A percentile compares a stretch with the other conserved stretches of the same genome.
Conservation (phyloP, 768 basidiomycete species). For the Lentinula guzmanii region DNA sequence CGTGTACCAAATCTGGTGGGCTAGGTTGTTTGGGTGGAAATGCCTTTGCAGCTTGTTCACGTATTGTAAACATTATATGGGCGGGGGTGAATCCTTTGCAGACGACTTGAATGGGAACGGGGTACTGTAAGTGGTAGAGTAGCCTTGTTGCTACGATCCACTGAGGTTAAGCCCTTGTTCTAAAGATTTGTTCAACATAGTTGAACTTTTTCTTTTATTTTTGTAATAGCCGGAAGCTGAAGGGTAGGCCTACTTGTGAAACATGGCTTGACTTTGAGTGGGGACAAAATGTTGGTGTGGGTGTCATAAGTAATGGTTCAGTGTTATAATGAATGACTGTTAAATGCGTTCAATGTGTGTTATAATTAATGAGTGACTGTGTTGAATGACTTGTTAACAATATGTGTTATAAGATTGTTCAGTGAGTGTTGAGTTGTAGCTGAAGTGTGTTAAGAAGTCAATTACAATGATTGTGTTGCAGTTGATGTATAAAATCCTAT, state of each 20-base stretch:
- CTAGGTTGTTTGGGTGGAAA: constrained; percentile 48
- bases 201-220: constrained; percentile 37
- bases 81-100: constrained; percentile 74
- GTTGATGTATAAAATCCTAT: no score
- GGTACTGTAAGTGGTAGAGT: constrained; percentile 75
- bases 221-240: constrained; percentile 21
- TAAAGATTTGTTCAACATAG: constrained; percentile 59
- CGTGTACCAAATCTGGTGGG: constrained; percentile 59
- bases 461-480: no score
- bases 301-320: no score
- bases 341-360: no score
- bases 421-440: no score
- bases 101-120: constrained; percentile 73
- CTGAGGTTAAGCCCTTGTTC: constrained; percentile 72
- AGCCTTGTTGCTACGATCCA: constrained; percentile 76
- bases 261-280: no score
- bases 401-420: no score
- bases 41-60: constrained; percentile 41
- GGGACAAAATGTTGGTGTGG: no score
- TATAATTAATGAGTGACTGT: not conserved
- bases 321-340: no score
- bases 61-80: constrained; percentile 62
- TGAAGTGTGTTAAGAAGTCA: not conserved
- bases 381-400: no score
- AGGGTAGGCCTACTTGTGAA: constrained; percentile 31